Base-by-base conservation (phyloP, 2,329 filamentous ascomycete genomes). In the Fusarium zealandicum region DNA sequence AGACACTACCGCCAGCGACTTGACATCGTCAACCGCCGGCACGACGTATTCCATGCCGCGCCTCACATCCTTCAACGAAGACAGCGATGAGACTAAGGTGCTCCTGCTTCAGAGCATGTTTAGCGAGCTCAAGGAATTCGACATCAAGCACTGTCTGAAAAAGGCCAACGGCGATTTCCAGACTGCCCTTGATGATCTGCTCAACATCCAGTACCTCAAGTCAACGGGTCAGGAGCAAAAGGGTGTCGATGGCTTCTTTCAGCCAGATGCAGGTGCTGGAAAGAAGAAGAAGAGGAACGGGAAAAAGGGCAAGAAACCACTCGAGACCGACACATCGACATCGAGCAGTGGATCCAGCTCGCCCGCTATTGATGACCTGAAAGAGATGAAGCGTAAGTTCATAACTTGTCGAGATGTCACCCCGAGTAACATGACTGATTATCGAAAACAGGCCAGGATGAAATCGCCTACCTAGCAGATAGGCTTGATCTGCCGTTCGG, bases 221-320 rank as follows among this genome's bases (percentile, higher is more conserved):
- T 85, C 92, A 51, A 82, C 79, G 1, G 83, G 83, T 0, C 78
- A 84, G 47, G 78, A 82, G 2, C 77, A 80, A 2, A 93, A 90
- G 69, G 90, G 92, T 0, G 79, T 97, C n/a, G 92, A 97, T 52
- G 92, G 84, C 0, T 96, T 96, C 69, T 86, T 84, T 17, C 80
- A 84, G 32, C 80, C 81, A 0, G 80, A 85, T 13, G 74, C 79
- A 13, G 71, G 75, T 1, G 70, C 71, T 1, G 67, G 57, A 22
- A 79, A 77, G 55, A 71, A 69, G 28, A 81, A 77, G 59, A 74
- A 68, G 52, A 72, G 63, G 18, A 74, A 69, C 32, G 69, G 69
- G 53, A 74, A 72, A 53, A 64, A 65, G 70, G 57, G 57, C 11
- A 68, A 69, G 63, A 64, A 51, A 48, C 14, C 57, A 13, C 12